Conservation (phyloP, 73 alveolate species). For the Paramecium biaurelia region DNA sequence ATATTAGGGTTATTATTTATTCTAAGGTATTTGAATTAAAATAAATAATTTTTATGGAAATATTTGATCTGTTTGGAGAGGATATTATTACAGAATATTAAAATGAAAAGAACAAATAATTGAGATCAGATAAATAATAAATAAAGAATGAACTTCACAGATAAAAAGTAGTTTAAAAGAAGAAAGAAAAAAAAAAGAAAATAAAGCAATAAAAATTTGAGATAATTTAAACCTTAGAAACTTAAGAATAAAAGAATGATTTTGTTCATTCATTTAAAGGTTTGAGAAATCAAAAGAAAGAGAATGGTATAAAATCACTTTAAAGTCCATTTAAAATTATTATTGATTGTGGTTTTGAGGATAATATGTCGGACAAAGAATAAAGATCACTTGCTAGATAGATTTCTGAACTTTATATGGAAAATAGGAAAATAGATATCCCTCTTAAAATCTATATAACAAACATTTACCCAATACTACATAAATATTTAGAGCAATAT, state of each 20-base stretch:
- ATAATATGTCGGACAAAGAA: neutral
- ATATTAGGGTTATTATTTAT: neutral
- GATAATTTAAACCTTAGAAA: neutral
- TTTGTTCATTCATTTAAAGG: neutral
- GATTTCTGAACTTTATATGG: neutral
- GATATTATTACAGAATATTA: neutral
- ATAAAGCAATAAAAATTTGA: slow-evolving; percentile 7
- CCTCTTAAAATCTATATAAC: slow-evolving; percentile 10
- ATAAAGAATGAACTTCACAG: neutral
- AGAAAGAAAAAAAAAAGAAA: neutral
- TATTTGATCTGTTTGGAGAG: neutral
- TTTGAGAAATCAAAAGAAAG: neutral
- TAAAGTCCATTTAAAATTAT: neutral
- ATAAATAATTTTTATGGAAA: slow-evolving; percentile 6
- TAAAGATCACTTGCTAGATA: slow-evolving; percentile 36
- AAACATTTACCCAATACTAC: neutral
- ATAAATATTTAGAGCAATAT: neutral
- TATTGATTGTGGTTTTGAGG: slow-evolving; percentile 47
- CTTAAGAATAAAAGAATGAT: neutral
- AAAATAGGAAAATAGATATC: neutral
- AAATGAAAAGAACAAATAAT: neutral
- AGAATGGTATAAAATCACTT: neutral
- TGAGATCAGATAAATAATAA: neutral
- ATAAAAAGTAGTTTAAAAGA: neutral
- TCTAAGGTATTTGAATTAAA: too few relatives aligned